Evolutionary conservation across 352 stramenopile genomes (phyloP), one percentile per base, ranked within the genome.

Genomic region (Pythium periplocum): DNA sequence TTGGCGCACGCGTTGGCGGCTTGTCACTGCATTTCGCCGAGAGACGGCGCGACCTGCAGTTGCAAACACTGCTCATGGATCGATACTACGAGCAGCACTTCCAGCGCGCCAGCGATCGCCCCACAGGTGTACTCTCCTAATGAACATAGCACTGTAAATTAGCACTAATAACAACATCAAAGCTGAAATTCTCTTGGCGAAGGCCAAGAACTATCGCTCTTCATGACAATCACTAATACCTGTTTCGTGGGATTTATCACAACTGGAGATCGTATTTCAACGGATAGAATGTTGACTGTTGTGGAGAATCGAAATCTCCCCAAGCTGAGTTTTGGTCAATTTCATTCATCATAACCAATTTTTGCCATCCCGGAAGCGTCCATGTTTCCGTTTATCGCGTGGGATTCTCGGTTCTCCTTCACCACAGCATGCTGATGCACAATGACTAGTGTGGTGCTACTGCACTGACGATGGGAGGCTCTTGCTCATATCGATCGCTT

Each of bases 21-120:
- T 55, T 90, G 8, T 73, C 81, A 31, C 58, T 90, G 41, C 83
- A 90, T 48, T 90, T 92, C 52, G 81, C 81, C 32, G 81, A 92
- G 69, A 73, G 73, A 2, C 71, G 70, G n/a, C 72, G 68, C 10
- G 75, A 93, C 57, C 54, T 62, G 26, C 68, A 70, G 48, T 62
- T 93, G 26, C 75, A 89, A 33, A 53, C 64, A 12, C 53, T 91
- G 59, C 68, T 93, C 36, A 81, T 85, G 57, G 65, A 69, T 31
- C 68, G 66, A 6, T 90, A 88, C 64, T 86, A 79, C 53, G 59
- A 66, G 17, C 82, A 90, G 57, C 79, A 87, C 52, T 60, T 70
- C 38, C 59, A 68, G 31, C 48, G 49, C 41, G 41, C 45, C 6
- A 65, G 12, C 12, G 61, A 61, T 7, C 30, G 31, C 1, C 47